Evolutionary conservation across 495 filamentous ascomycete genomes (phyloP).

Genomic region (Oidiodendron maius): DNA sequence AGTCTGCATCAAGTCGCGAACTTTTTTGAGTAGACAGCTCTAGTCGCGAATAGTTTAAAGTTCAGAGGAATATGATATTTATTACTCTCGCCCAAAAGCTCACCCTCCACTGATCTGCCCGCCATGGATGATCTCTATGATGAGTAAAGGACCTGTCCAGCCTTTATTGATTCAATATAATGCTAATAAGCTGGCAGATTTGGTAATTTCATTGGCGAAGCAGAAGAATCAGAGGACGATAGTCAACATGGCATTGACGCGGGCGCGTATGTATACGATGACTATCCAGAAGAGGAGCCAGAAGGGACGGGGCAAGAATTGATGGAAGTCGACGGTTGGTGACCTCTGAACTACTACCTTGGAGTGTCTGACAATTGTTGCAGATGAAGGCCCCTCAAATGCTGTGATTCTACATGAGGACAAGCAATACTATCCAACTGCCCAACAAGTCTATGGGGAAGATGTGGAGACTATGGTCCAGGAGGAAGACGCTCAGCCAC

Average conservation of each 20-base stretch:
- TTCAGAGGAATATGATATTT: conserved; percentile 12
- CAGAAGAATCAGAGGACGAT: conserved; percentile 76
- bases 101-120: conserved; percentile 5
- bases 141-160: conserved; percentile 46
- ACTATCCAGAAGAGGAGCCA: conserved; percentile 56
- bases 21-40: conserved; percentile 7
- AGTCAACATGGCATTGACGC: conserved; percentile 64
- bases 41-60: conserved; percentile 5
- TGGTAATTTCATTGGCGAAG: conserved; percentile 94
- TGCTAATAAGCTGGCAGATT: conserved; percentile 53
- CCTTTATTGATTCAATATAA: not conserved
- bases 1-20: conserved; percentile 3
- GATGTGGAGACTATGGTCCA: conserved; percentile 95
- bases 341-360: not conserved
- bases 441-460: conserved; percentile 86
- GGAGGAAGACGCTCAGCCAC: conserved; percentile 92
- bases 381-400: conserved; percentile 87
- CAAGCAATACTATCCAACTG: conserved; percentile 98
- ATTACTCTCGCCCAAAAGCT: not conserved
- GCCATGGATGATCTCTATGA: conserved; percentile 81
- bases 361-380: conserved; percentile 10
- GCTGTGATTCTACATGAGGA: conserved; percentile 96
- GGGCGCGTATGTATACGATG: conserved; percentile 74
- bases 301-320: conserved; percentile 68
- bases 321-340: conserved; percentile 87